Conservation (phyloP, 1,284 basidiomycete genomes). For the Coniophora puteana region DNA sequence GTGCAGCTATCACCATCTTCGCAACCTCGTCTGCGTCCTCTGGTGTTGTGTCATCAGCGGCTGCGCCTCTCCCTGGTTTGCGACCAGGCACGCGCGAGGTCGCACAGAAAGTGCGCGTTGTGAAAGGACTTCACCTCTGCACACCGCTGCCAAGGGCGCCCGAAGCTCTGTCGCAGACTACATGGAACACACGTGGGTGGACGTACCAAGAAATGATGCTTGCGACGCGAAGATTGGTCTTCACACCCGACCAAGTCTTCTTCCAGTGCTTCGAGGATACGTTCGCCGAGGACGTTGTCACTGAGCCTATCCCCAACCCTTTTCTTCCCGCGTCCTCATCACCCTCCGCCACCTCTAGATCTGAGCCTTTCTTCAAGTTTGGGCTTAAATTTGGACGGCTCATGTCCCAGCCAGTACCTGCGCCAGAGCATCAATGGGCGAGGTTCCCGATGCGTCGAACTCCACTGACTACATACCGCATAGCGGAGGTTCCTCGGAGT, state of each 20-base stretch:
- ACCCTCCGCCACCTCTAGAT: too few species aligned
- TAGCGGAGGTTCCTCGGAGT: too few species aligned
- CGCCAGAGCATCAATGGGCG: too few species aligned
- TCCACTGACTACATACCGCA: too few species aligned
- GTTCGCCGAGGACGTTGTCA: conserved; percentile 3
- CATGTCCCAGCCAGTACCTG: too few species aligned
- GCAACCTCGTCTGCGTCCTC: too few species aligned
- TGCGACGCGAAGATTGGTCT: background rate
- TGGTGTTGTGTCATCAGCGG: too few species aligned
- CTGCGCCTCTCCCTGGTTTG: conserved; percentile 3
- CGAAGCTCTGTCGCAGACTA: background rate
- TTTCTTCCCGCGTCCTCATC: too few species aligned
- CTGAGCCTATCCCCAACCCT: background rate
- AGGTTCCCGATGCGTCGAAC: too few species aligned
- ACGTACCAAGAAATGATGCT: conserved; percentile 4
- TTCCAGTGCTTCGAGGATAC: background rate
- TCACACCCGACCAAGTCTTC: background rate
- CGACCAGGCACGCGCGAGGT: background rate
- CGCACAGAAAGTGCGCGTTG: background rate
- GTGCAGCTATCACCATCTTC: conserved; percentile 4
- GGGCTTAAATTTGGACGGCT: too few species aligned
- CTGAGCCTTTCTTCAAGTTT: too few species aligned
- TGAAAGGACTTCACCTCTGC: conserved; percentile 5
- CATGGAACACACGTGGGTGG: conserved; percentile 5
- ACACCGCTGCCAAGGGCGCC: background rate